Base-by-base conservation (phyloP, 1,284 basidiomycete genomes). In the Uromyces viciae-fabae region DNA sequence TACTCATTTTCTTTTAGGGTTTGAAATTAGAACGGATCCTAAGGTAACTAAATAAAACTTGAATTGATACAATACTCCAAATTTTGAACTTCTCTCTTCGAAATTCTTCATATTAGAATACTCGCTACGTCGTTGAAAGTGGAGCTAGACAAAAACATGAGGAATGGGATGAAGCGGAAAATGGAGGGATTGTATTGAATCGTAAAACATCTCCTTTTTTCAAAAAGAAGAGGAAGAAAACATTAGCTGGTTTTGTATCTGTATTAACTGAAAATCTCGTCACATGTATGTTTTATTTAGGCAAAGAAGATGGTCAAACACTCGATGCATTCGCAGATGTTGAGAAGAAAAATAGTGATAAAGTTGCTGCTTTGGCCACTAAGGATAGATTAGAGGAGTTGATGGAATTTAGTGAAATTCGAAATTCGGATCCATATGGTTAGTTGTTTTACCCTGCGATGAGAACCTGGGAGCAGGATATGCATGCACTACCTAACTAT, bases 11-110 rank as follows among this genome's bases (percentile, higher is more conserved):
- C 5, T 2, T 31, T 5, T 14, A 79, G 77, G 93, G 92, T 98
- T 99, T 83, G 95, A 97, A 87, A 95, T 99, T 77, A 90, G 95
- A 83, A 99, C 97, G 1, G 97, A 99, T 85, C 97, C 95, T 0
- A 92, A 96, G 90, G 94, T 93, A 25, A 25, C 72, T n/a, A n/a
- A n/a, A n/a, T n/a, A n/a, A n/a, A n/a, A n/a, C 66, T 22, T 19
- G 31, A 22, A 38, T 28, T 36, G 1, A 28, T 40, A 49, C 46
- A 54, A 46, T 8, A 19, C 5, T 15, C 43, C 15, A 36, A 7
- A 38, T 22, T 36, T 3, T 46, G 2, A 42, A 3, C 14, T 25
- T 25, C 42, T 42, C 28, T 22, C 40, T 19, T 69, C 22, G 46
- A 11, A 22, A 49, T 49, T 42, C 9, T 31, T 38, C 28, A 9